Conservation (phyloP, 164 flowering plant species). For the Nymphaea colorata region DNA sequence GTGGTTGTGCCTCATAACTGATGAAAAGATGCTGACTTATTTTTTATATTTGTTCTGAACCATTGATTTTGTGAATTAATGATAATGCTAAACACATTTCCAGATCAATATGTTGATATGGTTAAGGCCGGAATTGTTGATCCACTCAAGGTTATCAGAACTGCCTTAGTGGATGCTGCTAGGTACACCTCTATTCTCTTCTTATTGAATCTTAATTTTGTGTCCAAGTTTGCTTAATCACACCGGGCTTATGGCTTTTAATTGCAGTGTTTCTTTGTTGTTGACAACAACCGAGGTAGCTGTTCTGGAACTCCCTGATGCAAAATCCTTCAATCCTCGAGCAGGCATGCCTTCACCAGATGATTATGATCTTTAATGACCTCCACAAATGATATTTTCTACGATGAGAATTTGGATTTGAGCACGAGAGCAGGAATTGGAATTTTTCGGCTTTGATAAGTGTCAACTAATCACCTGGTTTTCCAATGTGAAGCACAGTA, state of each 20-base stretch:
- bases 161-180: constrained; percentile 83
- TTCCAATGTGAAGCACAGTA: no score
- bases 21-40: no score
- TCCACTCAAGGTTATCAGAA: constrained; percentile 83
- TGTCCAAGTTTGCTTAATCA: not conserved
- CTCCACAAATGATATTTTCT: not conserved
- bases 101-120: constrained; percentile 85
- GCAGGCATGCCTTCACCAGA: constrained; percentile 48
- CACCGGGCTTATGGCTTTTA: not conserved
- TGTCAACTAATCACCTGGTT: not conserved
- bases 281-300: constrained; percentile 66
- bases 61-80: no score
- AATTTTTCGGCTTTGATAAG: not conserved
- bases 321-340: constrained; percentile 22
- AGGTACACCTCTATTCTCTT: constrained; percentile 33
- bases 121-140: constrained; percentile 84
- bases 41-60: no score
- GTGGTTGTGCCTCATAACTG: no score
- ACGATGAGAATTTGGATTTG: not conserved
- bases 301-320: constrained; percentile 31
- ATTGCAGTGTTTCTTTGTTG: constrained; percentile 62
- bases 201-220: not conserved
- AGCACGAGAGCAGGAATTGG: not conserved
- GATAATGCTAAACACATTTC: not conserved
- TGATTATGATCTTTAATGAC: constrained; percentile 5